Evolutionary conservation across 1,139 yeast species (phyloP).

Genomic region (Lodderomyces margitis): DNA sequence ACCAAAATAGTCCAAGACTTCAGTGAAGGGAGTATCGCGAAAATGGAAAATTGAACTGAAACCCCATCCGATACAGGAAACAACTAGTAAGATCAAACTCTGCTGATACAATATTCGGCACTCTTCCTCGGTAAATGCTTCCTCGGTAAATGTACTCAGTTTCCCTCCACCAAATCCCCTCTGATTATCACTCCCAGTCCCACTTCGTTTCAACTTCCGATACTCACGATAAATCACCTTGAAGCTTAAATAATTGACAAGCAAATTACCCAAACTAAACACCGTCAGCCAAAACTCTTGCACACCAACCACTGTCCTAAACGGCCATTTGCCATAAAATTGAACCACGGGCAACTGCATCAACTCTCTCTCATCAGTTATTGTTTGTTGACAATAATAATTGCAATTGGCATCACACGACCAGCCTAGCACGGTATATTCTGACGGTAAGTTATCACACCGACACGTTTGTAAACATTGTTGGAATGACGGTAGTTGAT

Average conservation of each 20-base stretch:
- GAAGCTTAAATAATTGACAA: slow-evolving; percentile 33
- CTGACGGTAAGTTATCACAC: slow-evolving; percentile 8
- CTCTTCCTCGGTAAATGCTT: slow-evolving; percentile 18
- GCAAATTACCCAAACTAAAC: slow-evolving; percentile 40
- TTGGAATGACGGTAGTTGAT: slow-evolving; percentile 26
- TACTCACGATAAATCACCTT: slow-evolving; percentile 27
- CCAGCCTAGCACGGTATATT: slow-evolving; percentile 24
- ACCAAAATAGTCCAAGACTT: slow-evolving; percentile 44
- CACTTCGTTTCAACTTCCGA: too few species aligned
- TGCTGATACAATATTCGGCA: slow-evolving; percentile 31
- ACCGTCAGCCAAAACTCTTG: slow-evolving; percentile 39
- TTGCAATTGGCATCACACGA: slow-evolving; percentile 39
- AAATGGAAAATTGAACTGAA: slow-evolving; percentile 42
- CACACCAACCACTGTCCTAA: slow-evolving; percentile 34
- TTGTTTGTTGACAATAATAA: slow-evolving; percentile 41
- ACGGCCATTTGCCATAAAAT: slow-evolving; percentile 50
- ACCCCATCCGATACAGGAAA: slow-evolving; percentile 39
- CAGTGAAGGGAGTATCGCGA: slow-evolving; percentile 39
- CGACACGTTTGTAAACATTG: slow-evolving; percentile 22
- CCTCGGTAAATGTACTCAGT: slow-evolving; percentile 10
- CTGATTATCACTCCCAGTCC: too few species aligned
- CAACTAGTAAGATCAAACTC: slow-evolving; percentile 27
- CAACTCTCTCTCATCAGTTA: slow-evolving; percentile 26
- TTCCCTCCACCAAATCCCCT: not conserved
- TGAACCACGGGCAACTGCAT: slow-evolving; percentile 32